Percentiles rank a stretch among this genome's conserved stretches.
Evolutionary conservation across 1,284 basidiomycete genomes (phyloP).

Genomic region (Leccinum pachyderme): DNA sequence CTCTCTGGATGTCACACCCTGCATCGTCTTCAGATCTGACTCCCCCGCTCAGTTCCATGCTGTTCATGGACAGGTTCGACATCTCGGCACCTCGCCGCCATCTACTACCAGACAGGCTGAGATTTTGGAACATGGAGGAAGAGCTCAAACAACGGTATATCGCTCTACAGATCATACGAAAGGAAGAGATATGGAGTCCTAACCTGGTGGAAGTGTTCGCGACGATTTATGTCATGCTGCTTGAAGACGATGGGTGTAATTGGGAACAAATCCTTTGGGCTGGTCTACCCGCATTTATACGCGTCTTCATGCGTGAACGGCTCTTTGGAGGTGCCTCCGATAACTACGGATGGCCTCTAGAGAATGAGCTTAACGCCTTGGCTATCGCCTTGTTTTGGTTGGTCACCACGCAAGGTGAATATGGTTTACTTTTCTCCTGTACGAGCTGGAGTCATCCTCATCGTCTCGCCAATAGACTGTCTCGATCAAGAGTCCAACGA

Average conservation of each 20-base stretch:
- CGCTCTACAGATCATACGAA: conserved; percentile 43
- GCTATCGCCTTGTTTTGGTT: conserved; percentile 51
- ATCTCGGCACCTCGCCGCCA: conserved; percentile 39
- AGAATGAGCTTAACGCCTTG: conserved; percentile 44
- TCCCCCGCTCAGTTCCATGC: conserved; percentile 36
- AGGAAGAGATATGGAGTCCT: conserved; percentile 34
- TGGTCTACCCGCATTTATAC: conserved; percentile 41
- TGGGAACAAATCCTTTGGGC: conserved; percentile 49
- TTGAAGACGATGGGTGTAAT: conserved; percentile 58
- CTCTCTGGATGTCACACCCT: conserved; percentile 34
- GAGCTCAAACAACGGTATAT: conserved; percentile 43
- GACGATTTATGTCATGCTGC: conserved; percentile 59
- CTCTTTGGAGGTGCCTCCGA: conserved; percentile 37
- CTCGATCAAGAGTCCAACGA: conserved; percentile 39
- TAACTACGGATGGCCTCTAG: conserved; percentile 49
- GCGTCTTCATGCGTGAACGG: conserved; percentile 37
- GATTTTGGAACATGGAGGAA: conserved; percentile 28
- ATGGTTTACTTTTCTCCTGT: not conserved
- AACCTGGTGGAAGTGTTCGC: conserved; percentile 47
- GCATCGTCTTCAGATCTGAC: conserved; percentile 28
- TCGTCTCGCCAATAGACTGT: conserved; percentile 24
- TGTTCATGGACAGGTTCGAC: conserved; percentile 44
- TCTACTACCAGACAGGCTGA: conserved; percentile 20
- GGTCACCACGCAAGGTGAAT: conserved; percentile 33
- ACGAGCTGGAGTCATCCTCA: not conserved